These are phyloP conservation scores for Pistacia integerrima DNA, from an alignment of 345 rosid species.

Conservation along the genomic window DNA sequence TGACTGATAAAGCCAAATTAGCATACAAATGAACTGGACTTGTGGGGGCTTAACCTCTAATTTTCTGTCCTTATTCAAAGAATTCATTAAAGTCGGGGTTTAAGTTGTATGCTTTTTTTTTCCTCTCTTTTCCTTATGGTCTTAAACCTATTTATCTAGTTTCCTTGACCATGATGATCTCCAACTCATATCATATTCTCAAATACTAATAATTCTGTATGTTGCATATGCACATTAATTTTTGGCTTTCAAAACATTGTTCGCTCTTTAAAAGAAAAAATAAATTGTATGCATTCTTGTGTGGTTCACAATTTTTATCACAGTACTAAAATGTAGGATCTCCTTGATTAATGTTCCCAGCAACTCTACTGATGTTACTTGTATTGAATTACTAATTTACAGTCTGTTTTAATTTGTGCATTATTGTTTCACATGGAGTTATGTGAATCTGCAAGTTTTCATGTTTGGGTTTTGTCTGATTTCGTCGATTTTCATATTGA, in stretches of 20 bases:
- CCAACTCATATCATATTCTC: background rate
- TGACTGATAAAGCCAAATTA: background rate
- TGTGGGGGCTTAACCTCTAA: background rate
- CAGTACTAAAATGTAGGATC: no score
- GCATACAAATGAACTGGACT: background rate
- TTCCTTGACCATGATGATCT: background rate
- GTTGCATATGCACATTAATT: background rate
- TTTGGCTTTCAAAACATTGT: background rate
- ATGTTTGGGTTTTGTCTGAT: background rate
- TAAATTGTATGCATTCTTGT: no score
- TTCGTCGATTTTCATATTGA: slow-evolving; percentile 19
- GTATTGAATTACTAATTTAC: no score
- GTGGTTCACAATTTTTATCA: no score
- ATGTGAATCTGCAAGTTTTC: background rate
- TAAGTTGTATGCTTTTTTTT: background rate
- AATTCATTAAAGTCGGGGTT: background rate
- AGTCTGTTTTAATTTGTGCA: no score
- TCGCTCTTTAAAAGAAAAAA: background rate
- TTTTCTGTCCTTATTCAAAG: background rate
- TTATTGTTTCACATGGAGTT: background rate
- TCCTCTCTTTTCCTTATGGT: background rate
- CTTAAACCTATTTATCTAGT: background rate
- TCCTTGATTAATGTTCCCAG: background rate
- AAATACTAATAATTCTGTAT: background rate
- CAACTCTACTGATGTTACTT: background rate